Conservation (phyloP, 352 stramenopile species). For the Globisporangium yorkense region DNA sequence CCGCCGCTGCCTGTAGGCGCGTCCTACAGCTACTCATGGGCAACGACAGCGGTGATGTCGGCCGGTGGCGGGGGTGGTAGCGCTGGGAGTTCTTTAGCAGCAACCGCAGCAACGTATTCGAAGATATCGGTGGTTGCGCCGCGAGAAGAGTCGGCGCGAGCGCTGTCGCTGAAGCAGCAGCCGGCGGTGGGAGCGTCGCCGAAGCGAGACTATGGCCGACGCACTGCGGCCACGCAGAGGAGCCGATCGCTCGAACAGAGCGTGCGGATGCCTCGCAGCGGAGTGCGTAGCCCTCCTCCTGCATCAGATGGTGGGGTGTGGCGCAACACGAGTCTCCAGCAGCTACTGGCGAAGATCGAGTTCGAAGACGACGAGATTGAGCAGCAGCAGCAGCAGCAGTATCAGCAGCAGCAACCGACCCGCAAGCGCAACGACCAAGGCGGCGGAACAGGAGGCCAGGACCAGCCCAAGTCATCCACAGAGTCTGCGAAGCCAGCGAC, state of each 20-base stretch:
- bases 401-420: neutral
- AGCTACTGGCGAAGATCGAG: slow-evolving; percentile 40
- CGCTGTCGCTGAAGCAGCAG: neutral
- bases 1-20: neutral
- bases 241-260: neutral
- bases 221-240: neutral
- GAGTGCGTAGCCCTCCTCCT: slow-evolving; percentile 18
- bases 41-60: slow-evolving; percentile 5
- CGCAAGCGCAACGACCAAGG: slow-evolving; percentile 9
- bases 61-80: neutral
- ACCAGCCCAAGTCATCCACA: neutral
- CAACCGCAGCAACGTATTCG: neutral
- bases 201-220: neutral
- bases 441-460: neutral
- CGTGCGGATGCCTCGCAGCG: neutral
- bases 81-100: neutral
- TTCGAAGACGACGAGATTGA: slow-evolving; percentile 22
- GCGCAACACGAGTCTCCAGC: slow-evolving; percentile 51
- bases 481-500: neutral
- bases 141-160: slow-evolving; percentile 4
- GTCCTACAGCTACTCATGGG: slow-evolving; percentile 8
- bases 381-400: slow-evolving; percentile 6
- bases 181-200: neutral
- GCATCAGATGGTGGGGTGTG: slow-evolving; percentile 17
- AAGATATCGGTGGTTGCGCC: neutral